Conservation (phyloP, 805 yeast genomes). For the Metschnikowia continentalis region DNA sequence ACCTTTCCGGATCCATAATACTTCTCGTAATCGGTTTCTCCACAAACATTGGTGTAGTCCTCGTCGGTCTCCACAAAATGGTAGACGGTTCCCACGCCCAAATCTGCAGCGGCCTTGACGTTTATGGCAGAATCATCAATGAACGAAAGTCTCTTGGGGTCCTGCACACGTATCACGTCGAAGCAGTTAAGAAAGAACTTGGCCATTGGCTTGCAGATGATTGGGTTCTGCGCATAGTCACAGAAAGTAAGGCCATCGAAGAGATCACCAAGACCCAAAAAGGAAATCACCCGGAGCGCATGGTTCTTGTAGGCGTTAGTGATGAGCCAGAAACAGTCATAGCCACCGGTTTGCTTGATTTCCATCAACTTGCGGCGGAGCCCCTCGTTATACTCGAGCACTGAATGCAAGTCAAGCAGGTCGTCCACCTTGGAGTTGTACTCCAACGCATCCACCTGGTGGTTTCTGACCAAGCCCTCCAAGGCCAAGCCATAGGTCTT, state of each 20-base stretch:
- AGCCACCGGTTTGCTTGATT: constrained; percentile 42
- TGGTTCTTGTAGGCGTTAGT: constrained; percentile 94
- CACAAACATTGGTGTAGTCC: constrained; percentile 37
- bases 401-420: constrained; percentile 76
- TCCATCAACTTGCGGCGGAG: constrained; percentile 50
- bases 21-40: constrained; percentile 26
- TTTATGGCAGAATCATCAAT: constrained; percentile 86
- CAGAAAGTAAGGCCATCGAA: constrained; percentile 94
- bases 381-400: constrained; percentile 59
- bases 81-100: constrained; percentile 69
- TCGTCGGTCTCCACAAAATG: constrained; percentile 73
- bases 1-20: constrained; percentile 29
- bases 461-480: constrained; percentile 74
- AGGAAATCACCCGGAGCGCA: constrained; percentile 71
- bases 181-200: constrained; percentile 64
- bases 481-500: constrained; percentile 87
- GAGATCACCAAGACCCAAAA: constrained; percentile 85
- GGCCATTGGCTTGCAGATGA: constrained; percentile 87
- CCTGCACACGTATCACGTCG: constrained; percentile 53
- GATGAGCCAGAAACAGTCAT: constrained; percentile 80
- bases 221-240: constrained; percentile 67
- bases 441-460: constrained; percentile 79
- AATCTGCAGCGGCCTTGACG: constrained; percentile 63
- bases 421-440: constrained; percentile 90
- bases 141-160: constrained; percentile 43